Percentiles rank a stretch among this genome's conserved stretches.
Evolutionary conservation across 2,329 filamentous ascomycete genomes (phyloP).

Genomic region (Teratosphaeria zuluensis): DNA sequence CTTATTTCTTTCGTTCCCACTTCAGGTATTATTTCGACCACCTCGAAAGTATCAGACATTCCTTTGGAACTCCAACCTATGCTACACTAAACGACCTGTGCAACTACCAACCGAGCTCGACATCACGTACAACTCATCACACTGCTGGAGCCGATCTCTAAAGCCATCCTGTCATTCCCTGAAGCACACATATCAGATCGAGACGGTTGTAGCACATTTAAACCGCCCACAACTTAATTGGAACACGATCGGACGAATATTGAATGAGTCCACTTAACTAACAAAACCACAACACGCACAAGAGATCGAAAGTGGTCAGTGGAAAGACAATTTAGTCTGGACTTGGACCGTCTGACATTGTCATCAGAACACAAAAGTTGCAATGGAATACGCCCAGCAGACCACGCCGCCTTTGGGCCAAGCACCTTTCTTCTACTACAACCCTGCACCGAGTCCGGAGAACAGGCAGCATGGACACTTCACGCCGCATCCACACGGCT

Average conservation of each 20-base stretch:
- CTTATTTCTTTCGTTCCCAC: constrained; percentile 13
- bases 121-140: neutral
- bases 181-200: neutral
- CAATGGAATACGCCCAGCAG: constrained; percentile 32
- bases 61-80: constrained; percentile 11
- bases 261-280: neutral
- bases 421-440: constrained; percentile 80
- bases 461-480: constrained; percentile 68
- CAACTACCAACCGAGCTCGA: constrained; percentile 10
- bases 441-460: constrained; percentile 63
- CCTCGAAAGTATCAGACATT: constrained; percentile 10
- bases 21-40: constrained; percentile 7
- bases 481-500: constrained; percentile 45
- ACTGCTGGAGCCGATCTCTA: neutral
- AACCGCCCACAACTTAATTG: neutral
- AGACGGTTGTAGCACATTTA: neutral
- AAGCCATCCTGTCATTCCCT: constrained; percentile 13
- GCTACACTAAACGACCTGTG: constrained; percentile 11
- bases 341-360: neutral
- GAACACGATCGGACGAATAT: neutral
- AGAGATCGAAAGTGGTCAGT: neutral
- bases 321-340: neutral
- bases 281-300: neutral
- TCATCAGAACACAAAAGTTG: neutral
- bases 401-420: constrained; percentile 51